These are phyloP conservation scores for Kwoniella shivajii DNA, from an alignment of 1,284 basidiomycete species.

Conservation along the genomic window DNA sequence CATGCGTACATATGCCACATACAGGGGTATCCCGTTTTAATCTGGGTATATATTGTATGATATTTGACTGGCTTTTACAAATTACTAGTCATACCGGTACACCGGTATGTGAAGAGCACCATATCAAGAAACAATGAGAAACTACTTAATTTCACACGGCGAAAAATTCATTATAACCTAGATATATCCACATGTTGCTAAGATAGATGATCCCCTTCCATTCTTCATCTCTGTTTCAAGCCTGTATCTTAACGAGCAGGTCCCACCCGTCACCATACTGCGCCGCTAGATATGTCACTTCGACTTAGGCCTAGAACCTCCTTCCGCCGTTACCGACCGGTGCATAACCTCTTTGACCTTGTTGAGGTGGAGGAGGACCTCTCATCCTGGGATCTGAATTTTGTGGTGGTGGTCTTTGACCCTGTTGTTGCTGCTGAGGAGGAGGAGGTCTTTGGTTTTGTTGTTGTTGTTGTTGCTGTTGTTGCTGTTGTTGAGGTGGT, in stretches of 20 bases:
- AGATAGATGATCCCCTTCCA: too few species aligned
- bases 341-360: slow-evolving; percentile 10
- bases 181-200: too few species aligned
- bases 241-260: too few species aligned
- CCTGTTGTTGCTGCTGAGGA: slow-evolving; percentile 6
- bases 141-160: too few species aligned
- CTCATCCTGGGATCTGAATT: slow-evolving; percentile 12
- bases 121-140: background rate
- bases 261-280: too few species aligned
- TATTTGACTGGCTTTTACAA: too few species aligned
- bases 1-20: slow-evolving; percentile 1
- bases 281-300: too few species aligned
- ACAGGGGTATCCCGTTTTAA: slow-evolving; percentile 1
- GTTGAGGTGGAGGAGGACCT: slow-evolving; percentile 13
- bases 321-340: slow-evolving; percentile 11
- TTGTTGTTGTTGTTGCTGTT: slow-evolving; percentile 10
- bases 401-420: background rate
- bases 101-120: background rate
- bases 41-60: slow-evolving; percentile 10
- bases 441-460: slow-evolving; percentile 13
- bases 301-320: slow-evolving; percentile 12
- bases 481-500: background rate
- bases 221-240: too few species aligned
- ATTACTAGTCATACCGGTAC: too few species aligned
- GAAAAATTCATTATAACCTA: too few species aligned